phyloP scores from a whole-genome alignment of 805 yeast species.

The Candida maris region DNA sequence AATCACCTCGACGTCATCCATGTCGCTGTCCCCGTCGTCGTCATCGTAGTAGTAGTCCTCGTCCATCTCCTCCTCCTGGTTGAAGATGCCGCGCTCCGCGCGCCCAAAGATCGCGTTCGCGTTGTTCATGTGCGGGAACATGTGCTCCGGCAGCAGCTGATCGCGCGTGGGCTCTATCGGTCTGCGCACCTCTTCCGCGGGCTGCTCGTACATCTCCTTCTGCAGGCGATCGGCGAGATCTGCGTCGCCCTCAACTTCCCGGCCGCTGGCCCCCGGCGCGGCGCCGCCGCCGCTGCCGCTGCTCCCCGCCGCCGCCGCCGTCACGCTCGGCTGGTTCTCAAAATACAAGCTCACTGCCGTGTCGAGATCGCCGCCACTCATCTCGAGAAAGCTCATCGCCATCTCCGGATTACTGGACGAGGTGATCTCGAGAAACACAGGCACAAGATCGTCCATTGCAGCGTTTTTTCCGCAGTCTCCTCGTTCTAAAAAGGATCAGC shows the following conservation, averaged over 20 bases:
- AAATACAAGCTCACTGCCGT: constrained; percentile 80
- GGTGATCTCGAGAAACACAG: constrained; percentile 81
- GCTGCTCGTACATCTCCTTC: constrained; percentile 52
- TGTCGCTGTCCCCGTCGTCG: constrained; percentile 37
- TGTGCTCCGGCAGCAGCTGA: constrained; percentile 37
- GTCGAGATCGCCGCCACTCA: constrained; percentile 75
- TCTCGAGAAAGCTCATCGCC: constrained; percentile 75
- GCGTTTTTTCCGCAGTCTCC: too few species aligned
- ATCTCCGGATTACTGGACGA: constrained; percentile 61
- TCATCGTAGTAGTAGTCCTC: constrained; percentile 34
- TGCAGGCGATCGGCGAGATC: constrained; percentile 61
- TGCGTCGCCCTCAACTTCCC: constrained; percentile 32
- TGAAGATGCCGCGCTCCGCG: constrained; percentile 52
- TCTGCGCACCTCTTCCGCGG: constrained; percentile 58
- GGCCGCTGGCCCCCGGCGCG: constrained; percentile 2
- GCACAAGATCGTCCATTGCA: constrained; percentile 48
- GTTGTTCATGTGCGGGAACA: constrained; percentile 16
- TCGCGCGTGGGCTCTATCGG: constrained; percentile 79
- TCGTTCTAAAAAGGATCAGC: not conserved
- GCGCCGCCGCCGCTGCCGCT: not conserved
- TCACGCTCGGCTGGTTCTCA: constrained; percentile 52
- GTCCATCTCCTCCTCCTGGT: constrained; percentile 38
- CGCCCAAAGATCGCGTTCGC: constrained; percentile 46
- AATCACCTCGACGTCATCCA: constrained; percentile 37
- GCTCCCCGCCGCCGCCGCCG: constrained; percentile 6